Base-by-base conservation (phyloP, 2,329 filamentous ascomycete genomes). In the Blumeria graminis region DNA sequence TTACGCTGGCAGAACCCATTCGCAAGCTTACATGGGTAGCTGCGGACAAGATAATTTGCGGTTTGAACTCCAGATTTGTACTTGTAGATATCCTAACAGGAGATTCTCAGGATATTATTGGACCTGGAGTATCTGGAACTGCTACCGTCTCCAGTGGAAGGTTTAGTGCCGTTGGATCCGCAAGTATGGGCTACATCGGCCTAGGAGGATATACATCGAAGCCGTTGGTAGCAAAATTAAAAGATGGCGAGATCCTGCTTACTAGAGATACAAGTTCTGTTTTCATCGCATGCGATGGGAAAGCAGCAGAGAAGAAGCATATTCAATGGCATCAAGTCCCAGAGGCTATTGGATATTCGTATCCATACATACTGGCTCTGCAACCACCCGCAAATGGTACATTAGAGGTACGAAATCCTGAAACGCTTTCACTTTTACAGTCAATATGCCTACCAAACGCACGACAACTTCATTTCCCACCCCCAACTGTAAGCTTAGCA, bases 251-350 rank as follows among this genome's bases (percentile, higher is more conserved):
- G 69, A 78, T 96, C 66, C 71, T 98, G 58, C 74, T 98, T n/a
- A 87, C 90, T n/a, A 94, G 94, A 68, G 92, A 98, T 63, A 87
- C 95, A 64, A 94, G 95, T 67, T 94, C 89, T 1, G 72, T 95
- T 55, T 98, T 98, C 67, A 84, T 94, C 61, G 83, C 92, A 57
- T 78, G 83, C 10, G 76, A 87, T 34, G 92, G 89, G 4, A 89
- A 87, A 62, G 76, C 88, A 0, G 67, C 93, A 36, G 83, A 89
- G 48, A 86, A 86, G 68, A 76, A 84, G 56, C 89, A 96, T 66
- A 81, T 98, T n/a, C 88, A 88, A 1, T 98, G 92, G 92, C 78
- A 81, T 45, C 74, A 78, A 36, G 86, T 90, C 1, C 93, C 92
- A 1, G 89, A 95, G 63, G 83, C 83, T 57, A 82, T 98, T 58